Percentiles rank a stretch among this genome's conserved stretches.
phyloP scores from a whole-genome alignment of 441 rosid genomes.

The Syzygium syzygioides region DNA sequence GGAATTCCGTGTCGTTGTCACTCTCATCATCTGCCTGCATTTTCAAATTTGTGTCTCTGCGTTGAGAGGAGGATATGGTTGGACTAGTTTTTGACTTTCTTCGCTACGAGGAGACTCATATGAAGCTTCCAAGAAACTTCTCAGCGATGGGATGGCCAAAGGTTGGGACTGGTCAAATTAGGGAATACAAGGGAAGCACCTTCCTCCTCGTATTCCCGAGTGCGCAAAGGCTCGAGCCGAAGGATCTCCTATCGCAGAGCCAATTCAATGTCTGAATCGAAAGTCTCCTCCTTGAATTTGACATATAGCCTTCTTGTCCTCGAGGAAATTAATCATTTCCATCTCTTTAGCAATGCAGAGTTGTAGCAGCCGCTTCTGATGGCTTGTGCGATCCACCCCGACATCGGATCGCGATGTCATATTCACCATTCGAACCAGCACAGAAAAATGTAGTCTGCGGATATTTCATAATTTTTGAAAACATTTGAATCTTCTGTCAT shows the following conservation, averaged over 20 bases:
- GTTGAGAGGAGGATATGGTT: not conserved
- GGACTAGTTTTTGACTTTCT: not conserved
- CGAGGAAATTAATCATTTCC: not conserved
- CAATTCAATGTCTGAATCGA: not conserved
- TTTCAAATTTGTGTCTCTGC: not conserved
- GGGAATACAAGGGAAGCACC: not conserved
- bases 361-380: not conserved
- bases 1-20: not conserved
- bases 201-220: rapidly evolving
- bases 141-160: not conserved
- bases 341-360: not conserved
- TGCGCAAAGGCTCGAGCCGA: not conserved
- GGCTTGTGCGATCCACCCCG: not conserved
- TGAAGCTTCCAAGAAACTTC: not conserved
- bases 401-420: not conserved
- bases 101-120: not conserved
- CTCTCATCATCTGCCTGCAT: not conserved
- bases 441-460: not conserved
- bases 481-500: not conserved
- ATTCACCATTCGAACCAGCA: not conserved
- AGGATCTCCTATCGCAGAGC: not conserved
- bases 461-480: not conserved
- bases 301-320: not conserved
- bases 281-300: not conserved
- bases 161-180: rapidly evolving